These are phyloP conservation scores for Abortiporus biennis DNA, from an alignment of 1,284 basidiomycete species.

Conservation along the genomic window DNA sequence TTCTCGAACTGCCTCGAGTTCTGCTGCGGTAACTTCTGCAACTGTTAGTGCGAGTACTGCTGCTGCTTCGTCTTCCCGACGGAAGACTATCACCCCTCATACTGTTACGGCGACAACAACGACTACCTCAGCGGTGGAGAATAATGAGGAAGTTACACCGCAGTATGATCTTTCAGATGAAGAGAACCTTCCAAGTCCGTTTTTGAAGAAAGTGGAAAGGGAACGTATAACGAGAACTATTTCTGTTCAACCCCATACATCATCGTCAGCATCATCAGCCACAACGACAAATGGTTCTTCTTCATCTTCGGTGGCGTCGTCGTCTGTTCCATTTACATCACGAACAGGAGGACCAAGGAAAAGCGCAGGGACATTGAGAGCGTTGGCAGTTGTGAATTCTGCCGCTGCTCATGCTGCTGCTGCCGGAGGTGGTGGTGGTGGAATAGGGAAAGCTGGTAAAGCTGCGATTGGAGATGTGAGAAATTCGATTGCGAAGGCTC, in stretches of 20 bases:
- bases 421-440: slow-evolving; percentile 9
- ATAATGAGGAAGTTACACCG: too few relatives aligned
- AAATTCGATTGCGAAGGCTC: slow-evolving; percentile 36
- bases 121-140: too few relatives aligned
- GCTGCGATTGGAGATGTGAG: slow-evolving; percentile 20
- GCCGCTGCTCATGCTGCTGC: slow-evolving; percentile 27
- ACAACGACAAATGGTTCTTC: too few relatives aligned
- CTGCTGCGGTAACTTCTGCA: too few relatives aligned
- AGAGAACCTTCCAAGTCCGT: slow-evolving; percentile 81
- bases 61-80: too few relatives aligned
- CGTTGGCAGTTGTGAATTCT: slow-evolving; percentile 58
- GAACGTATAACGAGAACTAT: slow-evolving; percentile 20
- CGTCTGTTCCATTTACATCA: slow-evolving; percentile 3
- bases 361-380: slow-evolving; percentile 47
- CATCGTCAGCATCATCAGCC: background rate
- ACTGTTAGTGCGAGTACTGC: too few relatives aligned
- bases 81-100: too few relatives aligned
- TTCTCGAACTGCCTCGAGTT: too few relatives aligned
- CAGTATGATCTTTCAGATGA: slow-evolving; percentile 69
- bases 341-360: slow-evolving; percentile 15
- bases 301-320: background rate
- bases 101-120: too few relatives aligned
- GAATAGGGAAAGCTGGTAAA: slow-evolving; percentile 2
- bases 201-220: slow-evolving; percentile 56
- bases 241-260: slow-evolving; percentile 7